Percentiles rank a stretch among this genome's conserved stretches.
Evolutionary conservation across 108 stramenopile genomes (phyloP).

Genomic region (Mayamaea pseudoterrestris): DNA sequence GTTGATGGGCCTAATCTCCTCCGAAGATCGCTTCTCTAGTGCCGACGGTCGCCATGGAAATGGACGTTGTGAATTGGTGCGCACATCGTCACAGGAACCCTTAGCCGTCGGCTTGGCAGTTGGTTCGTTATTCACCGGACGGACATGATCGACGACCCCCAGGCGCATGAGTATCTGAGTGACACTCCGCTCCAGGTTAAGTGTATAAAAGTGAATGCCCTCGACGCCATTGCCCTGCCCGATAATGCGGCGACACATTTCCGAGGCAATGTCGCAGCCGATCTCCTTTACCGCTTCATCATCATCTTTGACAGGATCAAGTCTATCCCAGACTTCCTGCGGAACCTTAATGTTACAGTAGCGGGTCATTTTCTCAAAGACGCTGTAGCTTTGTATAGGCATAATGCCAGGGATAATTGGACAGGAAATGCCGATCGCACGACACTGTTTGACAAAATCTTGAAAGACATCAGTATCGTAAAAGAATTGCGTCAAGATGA

Average conservation of each 20-base stretch:
- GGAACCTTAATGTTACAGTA: conserved; percentile 80
- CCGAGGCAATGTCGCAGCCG: conserved; percentile 79
- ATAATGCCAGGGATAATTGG: conserved; percentile 92
- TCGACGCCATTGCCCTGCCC: conserved; percentile 37
- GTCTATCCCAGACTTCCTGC: conserved; percentile 28
- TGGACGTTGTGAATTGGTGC: conserved; percentile 12
- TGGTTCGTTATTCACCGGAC: too few species aligned
- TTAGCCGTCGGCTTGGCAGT: too few species aligned
- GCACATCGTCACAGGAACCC: conserved; percentile 18
- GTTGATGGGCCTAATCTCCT: conserved; percentile 93
- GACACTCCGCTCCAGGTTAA: conserved; percentile 87
- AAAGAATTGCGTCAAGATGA: conserved; percentile 94
- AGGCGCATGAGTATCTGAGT: conserved; percentile 53
- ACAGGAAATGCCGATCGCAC: conserved; percentile 65
- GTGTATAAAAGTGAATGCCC: conserved; percentile 92
- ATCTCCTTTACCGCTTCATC: conserved; percentile 90
- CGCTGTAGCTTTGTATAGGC: conserved; percentile 86
- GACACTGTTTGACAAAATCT: conserved; percentile 63
- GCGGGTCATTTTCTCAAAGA: conserved; percentile 66
- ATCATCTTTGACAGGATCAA: conserved; percentile 70
- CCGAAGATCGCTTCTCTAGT: conserved; percentile 50
- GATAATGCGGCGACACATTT: conserved; percentile 64
- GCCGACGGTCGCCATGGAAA: conserved; percentile 76
- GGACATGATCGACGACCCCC: conserved; percentile 22
- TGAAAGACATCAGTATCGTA: conserved; percentile 79